Base-by-base conservation (phyloP, 1,284 basidiomycete species). In the Leccinum pachyderme region DNA sequence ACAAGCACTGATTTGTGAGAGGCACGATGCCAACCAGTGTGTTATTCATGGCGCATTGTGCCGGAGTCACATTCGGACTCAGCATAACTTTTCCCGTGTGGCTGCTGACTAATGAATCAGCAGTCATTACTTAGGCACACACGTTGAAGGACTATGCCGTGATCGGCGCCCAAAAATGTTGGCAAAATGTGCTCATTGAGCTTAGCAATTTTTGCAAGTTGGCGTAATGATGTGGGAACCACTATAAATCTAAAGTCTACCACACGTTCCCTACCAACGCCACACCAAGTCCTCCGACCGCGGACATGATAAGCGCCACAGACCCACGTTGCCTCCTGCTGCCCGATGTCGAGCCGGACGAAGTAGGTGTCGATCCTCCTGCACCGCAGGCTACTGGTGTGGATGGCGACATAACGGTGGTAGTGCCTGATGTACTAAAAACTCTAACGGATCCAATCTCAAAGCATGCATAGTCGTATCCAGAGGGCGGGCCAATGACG, bases 381-480 rank as follows among this genome's bases (percentile, higher is more conserved):
- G 53, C 45, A 44, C 54, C 49, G 22, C 65, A 58, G 4, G 51
- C 63, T 28, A 33, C 52, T 25, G 67, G 63, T 11, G 37, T 53
- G 6, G 69, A 56, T 18, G 63, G 56, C 15, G 69, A 59, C 13
- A 73, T 57, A 11, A 62, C 48, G 4, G 66, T 69, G 41, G 25
- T 59, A 4, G 49, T 54, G 28, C 63, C 62, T 11, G 44, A 46
- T 8, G 59, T 53, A 59, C 82, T 78, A 66, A 80, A 86, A 44
- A 86, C 77, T 46, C 79, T 76, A 51, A 87, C 77, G 52, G 76
- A 82, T 25, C 80, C 77, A 59, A 93, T 78, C 66, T 91, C 89
- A 64, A 91, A 93, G 73, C 87, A 91, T 2, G 89, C 89, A 51
- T 80, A 80, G 65, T 81, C 77, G 72, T 86, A 91, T 60, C 76